Evolutionary conservation across 2,329 filamentous ascomycete genomes (phyloP), one percentile per base, ranked within the genome.

Genomic region (Thelonectria rubi): DNA sequence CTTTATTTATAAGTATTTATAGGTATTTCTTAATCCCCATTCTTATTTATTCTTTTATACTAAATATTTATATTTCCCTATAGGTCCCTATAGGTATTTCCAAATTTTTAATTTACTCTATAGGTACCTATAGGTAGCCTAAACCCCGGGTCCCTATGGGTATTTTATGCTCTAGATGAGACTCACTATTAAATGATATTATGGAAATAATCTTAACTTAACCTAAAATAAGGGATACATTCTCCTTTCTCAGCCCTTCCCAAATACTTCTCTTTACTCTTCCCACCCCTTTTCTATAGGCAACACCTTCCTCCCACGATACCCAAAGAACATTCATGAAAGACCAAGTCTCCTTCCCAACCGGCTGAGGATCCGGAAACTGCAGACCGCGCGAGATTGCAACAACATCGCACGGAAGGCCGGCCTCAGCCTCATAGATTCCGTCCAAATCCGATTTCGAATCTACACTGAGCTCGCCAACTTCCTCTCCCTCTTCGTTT

Each of bases 271-370:
- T 39, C 49, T 46, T 45, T 18, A 62, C 49, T 18, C 43, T 53
- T 10, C 59, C 59, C 11, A 58, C 43, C 8, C 54, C 59, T 45
- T 30, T 62, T 5, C 59, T 42, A 45, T 45, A 54, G 5, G 59
- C 59, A 40, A 58, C 26, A 2, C 49, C 54, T 3, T 50, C 54
- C 5, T 58, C 55, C 59, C 59, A 58, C 17, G 32, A 21, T 12
- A 62, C 59, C 59, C 59, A 62, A 21, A 62, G 55, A 30, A 62
- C 59, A 46, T 58, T 62, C 6, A 20, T 46, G 21, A 62, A 54
- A 3, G 47, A 54, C 54, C 49, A 58, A 3, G 49, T 46, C 8
- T 52, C 54, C 18, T 32, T 20, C 7, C 26, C 46, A 12, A 24
- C 30, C 15, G 24, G 20, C n/a, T 51, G 52, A 1, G 58, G 58